A percentile compares a stretch with the other conserved stretches of the same genome.
Conservation (phyloP, 805 yeast species). For the Hemisphaericaspora nanyangensis region DNA sequence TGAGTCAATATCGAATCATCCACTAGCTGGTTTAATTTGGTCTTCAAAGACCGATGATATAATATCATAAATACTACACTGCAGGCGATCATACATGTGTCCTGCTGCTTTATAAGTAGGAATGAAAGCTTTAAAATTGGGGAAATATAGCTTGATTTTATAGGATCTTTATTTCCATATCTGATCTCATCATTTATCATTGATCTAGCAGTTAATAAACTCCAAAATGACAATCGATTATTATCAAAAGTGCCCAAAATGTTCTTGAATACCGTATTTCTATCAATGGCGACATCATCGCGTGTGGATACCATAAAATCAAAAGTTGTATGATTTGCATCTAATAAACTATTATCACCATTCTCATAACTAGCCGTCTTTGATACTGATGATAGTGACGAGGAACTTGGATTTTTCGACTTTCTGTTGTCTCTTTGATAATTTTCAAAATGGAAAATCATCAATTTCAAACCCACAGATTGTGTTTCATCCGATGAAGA, state of each 20-base stretch:
- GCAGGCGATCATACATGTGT: slow-evolving; percentile 26
- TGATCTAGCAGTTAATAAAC: slow-evolving; percentile 18
- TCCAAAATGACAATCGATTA: slow-evolving; percentile 19
- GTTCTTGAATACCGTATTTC: slow-evolving; percentile 12
- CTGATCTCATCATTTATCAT: slow-evolving; percentile 8
- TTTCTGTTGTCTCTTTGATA: neutral
- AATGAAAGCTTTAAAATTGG: slow-evolving; percentile 33
- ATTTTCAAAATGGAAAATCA: slow-evolving; percentile 15
- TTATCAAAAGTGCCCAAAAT: slow-evolving; percentile 20
- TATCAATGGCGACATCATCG: slow-evolving; percentile 5
- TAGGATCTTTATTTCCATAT: neutral
- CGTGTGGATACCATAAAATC: slow-evolving; percentile 6
- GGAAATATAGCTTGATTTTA: slow-evolving; percentile 1
- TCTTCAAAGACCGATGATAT: slow-evolving; percentile 3
- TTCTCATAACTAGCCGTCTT: neutral
- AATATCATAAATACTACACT: slow-evolving; percentile 20
- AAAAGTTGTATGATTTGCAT: slow-evolving; percentile 5
- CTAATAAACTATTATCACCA: neutral
- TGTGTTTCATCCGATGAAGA: slow-evolving; percentile 10
- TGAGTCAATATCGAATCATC: slow-evolving; percentile 45
- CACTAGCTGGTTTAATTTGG: slow-evolving; percentile 10
- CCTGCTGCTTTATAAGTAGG: slow-evolving; percentile 30
- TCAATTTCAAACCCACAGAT: slow-evolving; percentile 13
- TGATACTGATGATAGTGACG: neutral
- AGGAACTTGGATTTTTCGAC: neutral